phyloP scores from a whole-genome alignment of 345 rosid species.

The Turnera subulata region DNA sequence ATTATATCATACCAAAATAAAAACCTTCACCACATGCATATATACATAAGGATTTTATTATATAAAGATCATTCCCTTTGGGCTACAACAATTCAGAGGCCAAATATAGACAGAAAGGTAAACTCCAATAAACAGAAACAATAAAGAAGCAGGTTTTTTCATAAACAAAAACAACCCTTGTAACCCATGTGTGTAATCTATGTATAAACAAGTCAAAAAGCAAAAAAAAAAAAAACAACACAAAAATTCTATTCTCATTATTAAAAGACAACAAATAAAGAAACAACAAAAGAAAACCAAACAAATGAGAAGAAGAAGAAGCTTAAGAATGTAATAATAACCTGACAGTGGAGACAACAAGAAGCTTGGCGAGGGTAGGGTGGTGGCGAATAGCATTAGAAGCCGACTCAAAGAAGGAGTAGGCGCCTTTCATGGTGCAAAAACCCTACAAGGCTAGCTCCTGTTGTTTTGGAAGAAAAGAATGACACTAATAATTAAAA shows the following conservation, averaged over 20 bases:
- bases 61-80: too few species aligned
- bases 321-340: slow-evolving; percentile 5
- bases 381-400: slow-evolving; percentile 34
- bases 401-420: slow-evolving; percentile 37
- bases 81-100: too few species aligned
- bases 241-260: background rate
- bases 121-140: too few species aligned
- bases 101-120: too few species aligned
- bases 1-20: too few species aligned
- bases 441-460: too few species aligned
- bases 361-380: slow-evolving; percentile 48
- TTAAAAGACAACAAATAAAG: background rate
- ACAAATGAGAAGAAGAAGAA: background rate
- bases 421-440: slow-evolving; percentile 33
- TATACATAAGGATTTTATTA: too few species aligned
- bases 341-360: slow-evolving; percentile 50
- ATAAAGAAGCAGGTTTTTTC: too few species aligned
- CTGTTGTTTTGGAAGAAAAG: too few species aligned
- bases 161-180: background rate
- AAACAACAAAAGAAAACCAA: background rate
- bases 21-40: too few species aligned
- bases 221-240: background rate
- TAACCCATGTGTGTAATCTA: background rate
- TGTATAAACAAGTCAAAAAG: background rate
- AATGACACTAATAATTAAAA: too few species aligned